Evolutionary conservation across 768 basidiomycete genomes (phyloP), one percentile per base, ranked within the genome.

Genomic region (Boletus rubescentipes): DNA sequence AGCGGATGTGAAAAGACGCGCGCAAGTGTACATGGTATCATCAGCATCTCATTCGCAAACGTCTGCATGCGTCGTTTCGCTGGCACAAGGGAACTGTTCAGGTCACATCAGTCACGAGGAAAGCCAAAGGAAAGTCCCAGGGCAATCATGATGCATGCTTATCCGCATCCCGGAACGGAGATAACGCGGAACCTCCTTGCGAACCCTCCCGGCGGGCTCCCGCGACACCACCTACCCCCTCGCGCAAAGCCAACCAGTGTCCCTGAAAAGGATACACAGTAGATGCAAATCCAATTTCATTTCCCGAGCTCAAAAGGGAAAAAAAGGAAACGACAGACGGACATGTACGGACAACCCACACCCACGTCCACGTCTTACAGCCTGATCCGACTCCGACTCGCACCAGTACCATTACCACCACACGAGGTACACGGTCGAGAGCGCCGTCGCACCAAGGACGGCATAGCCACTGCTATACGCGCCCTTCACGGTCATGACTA

Each of bases 401-500:
- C 9, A 12, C 20, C 14, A 20, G 40, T 18, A 64, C 44, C 14
- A 20, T 43, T 18, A 64, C 44, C 47, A 64, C 63, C 63, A 65
- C 15, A 66, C 77, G 56, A 94, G 79, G 34, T 77, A 87, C 46
- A 84, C 78, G 21, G 91, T 93, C 38, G 88, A 80, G 38, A 91
- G 67, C 44, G 84, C 89, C 15, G 90, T 87, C 16, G 85, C 86
- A 34, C 82, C 93, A 9, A 97, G 67, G 31, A 96, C 93, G 39
- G 83, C 81, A 71, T 97, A 98, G 3, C 90, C 94, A 12, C 89
- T 80, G 21, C 70, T 69, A 70, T 96, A 97, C 9, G 83, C 87
- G 15, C 86, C 86, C 69, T 89, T 93, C 56, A 97, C 75, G 39
- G 77, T 82, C 67, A 92, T 70, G 73, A 93, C 95, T 98, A 62